Evolutionary conservation across 2,329 filamentous ascomycete species (phyloP).

Genomic region (Fusarium phyllophilum): DNA sequence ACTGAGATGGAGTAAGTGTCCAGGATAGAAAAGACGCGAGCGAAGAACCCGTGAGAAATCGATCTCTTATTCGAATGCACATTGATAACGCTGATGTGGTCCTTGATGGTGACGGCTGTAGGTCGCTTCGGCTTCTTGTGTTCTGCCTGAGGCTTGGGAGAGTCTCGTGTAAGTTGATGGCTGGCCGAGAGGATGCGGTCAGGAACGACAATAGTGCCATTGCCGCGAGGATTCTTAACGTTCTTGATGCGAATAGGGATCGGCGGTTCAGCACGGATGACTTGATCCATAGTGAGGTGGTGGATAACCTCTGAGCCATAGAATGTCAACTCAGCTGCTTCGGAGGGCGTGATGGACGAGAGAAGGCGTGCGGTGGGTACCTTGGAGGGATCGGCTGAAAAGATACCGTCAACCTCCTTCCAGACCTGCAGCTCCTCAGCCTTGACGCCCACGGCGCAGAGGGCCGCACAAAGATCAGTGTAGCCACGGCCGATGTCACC

Average conservation of each 20-base stretch:
- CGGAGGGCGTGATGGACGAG: conserved; percentile 87
- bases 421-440: conserved; percentile 94
- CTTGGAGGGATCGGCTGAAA: conserved; percentile 84
- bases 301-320: conserved; percentile 98
- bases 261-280: conserved; percentile 79
- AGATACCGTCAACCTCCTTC: conserved; percentile 99
- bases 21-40: conserved; percentile 90
- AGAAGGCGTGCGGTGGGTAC: conserved; percentile 94
- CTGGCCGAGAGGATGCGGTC: conserved; percentile 68
- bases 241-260: conserved; percentile 93
- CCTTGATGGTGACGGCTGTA: conserved; percentile 95
- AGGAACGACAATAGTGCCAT: conserved; percentile 84
- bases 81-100: conserved; percentile 96
- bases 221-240: conserved; percentile 84
- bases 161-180: conserved; percentile 67
- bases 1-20: conserved; percentile 89
- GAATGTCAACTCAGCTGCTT: conserved; percentile 95
- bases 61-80: conserved; percentile 98
- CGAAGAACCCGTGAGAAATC: conserved; percentile 95
- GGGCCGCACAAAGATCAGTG: conserved; percentile 92
- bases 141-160: conserved; percentile 49
- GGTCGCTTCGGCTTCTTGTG: conserved; percentile 75
- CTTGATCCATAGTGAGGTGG: conserved; percentile 98
- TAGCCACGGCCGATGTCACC: conserved; percentile 93
- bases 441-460: conserved; percentile 87